Evolutionary conservation across 257 asterid genomes (phyloP).

Genomic region (Primulina tabacum): DNA sequence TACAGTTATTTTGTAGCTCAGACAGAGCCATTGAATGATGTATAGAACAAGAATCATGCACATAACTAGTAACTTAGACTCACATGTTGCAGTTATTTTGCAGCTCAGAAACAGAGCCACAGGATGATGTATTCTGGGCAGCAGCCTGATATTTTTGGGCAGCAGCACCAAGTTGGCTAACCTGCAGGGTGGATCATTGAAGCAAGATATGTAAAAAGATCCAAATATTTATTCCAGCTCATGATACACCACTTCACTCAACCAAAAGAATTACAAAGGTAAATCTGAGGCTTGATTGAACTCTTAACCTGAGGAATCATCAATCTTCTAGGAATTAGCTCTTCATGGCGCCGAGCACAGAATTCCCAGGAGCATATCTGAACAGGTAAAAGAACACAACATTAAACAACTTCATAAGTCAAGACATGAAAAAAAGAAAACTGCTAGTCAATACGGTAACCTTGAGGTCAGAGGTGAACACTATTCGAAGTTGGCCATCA

Average conservation of each 20-base stretch:
- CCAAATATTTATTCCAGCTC: slow-evolving; percentile 14
- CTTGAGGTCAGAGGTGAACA: slow-evolving; percentile 90
- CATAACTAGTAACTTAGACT: slow-evolving; percentile 33
- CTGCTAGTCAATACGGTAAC: slow-evolving; percentile 31
- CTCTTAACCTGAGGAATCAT: slow-evolving; percentile 78
- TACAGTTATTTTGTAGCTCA: slow-evolving; percentile 83
- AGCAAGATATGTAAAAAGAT: neutral
- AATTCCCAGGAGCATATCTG: slow-evolving; percentile 99
- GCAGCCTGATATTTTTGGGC: slow-evolving; percentile 96
- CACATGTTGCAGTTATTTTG: slow-evolving; percentile 93
- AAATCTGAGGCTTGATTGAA: neutral
- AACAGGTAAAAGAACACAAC: neutral
- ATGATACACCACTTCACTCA: slow-evolving; percentile 3
- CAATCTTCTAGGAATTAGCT: slow-evolving; percentile 85
- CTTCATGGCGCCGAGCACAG: slow-evolving; percentile 98
- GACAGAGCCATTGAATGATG: slow-evolving; percentile 56
- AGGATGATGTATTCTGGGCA: slow-evolving; percentile 67
- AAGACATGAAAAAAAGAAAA: slow-evolving; percentile 18
- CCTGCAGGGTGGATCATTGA: slow-evolving; percentile 45
- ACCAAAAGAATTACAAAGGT: neutral
- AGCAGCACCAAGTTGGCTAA: slow-evolving; percentile 90
- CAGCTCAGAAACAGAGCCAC: slow-evolving; percentile 66
- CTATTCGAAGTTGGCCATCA: slow-evolving; percentile 96
- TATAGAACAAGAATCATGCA: neutral
- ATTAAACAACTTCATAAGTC: slow-evolving; percentile 11